Percentiles rank a stretch among this genome's conserved stretches.
phyloP scores from a whole-genome alignment of 176 grass and related monocot species.

The Oryza coarctata region DNA sequence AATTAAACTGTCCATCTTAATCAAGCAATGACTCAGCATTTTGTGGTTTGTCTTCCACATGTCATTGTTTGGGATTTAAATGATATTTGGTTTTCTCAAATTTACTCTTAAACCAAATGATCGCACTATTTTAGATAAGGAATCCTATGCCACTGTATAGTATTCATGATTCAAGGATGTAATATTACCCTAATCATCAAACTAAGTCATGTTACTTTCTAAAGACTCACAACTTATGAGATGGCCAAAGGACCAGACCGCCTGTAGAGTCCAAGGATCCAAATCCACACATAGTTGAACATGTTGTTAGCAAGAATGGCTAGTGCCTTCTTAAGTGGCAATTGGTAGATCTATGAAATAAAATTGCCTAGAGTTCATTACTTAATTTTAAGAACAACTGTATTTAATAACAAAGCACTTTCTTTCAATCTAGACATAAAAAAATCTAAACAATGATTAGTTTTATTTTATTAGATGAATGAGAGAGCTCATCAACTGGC shows the following conservation, averaged over 20 bases:
- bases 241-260: not conserved
- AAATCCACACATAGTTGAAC: not conserved
- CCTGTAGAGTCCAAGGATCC: not conserved
- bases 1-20: no score
- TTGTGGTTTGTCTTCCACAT: no score
- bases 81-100: no score
- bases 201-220: not conserved
- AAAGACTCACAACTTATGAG: not conserved
- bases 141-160: no score
- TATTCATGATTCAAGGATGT: not conserved
- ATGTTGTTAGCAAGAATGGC: not conserved
- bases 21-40: no score
- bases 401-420: not conserved
- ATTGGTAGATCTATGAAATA: not conserved
- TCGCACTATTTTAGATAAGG: no score
- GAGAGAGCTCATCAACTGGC: no score
- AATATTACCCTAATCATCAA: not conserved
- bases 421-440: slow-evolving; percentile 1
- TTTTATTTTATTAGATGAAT: not conserved
- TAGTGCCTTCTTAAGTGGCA: not conserved
- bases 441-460: not conserved
- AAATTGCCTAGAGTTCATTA: not conserved
- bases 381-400: not conserved
- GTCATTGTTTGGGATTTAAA: no score
- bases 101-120: no score